Conservation (phyloP, 2,329 filamentous ascomycete genomes). For the Aspergillus transmontanensis region DNA sequence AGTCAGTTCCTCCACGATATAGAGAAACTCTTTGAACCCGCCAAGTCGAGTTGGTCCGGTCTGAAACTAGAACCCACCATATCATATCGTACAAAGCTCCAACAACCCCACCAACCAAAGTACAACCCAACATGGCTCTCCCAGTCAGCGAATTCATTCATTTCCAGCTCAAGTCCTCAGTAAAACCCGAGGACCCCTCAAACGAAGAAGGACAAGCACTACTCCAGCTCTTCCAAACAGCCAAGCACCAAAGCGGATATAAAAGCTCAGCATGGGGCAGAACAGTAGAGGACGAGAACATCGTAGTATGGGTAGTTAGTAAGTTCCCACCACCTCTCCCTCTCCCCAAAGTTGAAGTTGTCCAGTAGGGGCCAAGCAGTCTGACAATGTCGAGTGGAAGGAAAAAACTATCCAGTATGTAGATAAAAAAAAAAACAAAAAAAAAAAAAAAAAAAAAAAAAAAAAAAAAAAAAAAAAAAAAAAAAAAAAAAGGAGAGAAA, state of each 20-base stretch:
- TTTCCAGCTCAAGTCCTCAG: constrained; percentile 39
- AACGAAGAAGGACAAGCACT: constrained; percentile 37
- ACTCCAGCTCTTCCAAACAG: constrained; percentile 29
- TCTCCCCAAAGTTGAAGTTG: background rate
- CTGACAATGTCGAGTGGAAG: too few relatives aligned
- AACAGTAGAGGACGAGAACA: constrained; percentile 37
- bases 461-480: background rate
- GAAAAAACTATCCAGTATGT: too few relatives aligned
- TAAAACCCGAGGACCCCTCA: constrained; percentile 40
- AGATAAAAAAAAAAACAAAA: too few relatives aligned
- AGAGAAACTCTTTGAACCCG: background rate
- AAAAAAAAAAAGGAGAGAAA: background rate
- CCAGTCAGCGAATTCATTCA: constrained; percentile 39
- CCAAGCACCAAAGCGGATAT: constrained; percentile 38
- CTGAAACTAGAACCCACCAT: too few relatives aligned
- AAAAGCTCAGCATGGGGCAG: constrained; percentile 40
- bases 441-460: too few relatives aligned
- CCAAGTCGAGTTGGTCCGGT: background rate
- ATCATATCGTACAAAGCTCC: background rate
- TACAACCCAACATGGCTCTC: constrained; percentile 5
- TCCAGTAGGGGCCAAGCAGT: too few relatives aligned
- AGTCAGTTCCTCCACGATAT: background rate
- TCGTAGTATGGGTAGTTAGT: constrained; percentile 43
- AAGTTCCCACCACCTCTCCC: constrained; percentile 10
- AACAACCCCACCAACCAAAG: background rate